Conservation (phyloP, 805 yeast genomes). For the Candida tallmaniae region DNA sequence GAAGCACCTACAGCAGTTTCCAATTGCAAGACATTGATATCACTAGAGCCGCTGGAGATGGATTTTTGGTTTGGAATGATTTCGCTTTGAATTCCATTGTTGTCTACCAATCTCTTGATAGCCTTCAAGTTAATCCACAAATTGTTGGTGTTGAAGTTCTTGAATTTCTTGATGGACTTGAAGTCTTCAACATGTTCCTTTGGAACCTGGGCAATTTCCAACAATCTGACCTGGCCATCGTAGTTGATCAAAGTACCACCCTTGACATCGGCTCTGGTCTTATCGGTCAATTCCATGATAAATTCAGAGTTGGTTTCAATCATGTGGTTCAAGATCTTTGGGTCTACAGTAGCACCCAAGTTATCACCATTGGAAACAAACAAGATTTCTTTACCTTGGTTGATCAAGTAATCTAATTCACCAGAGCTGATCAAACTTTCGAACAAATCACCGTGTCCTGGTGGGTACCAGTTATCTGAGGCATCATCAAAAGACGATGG, state of each 20-base stretch:
- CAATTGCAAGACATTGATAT: conserved; percentile 83
- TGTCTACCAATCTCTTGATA: conserved; percentile 84
- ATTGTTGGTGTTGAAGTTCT: conserved; percentile 96
- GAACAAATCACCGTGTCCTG: conserved; percentile 99
- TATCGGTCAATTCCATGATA: conserved; percentile 97
- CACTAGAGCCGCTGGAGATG: conserved; percentile 70
- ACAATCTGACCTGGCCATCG: conserved; percentile 88
- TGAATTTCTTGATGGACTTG: conserved; percentile 95
- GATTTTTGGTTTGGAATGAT: conserved; percentile 94
- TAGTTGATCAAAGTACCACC: conserved; percentile 98
- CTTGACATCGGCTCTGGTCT: conserved; percentile 98
- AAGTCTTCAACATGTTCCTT: conserved; percentile 97
- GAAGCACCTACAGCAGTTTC: conserved; percentile 99
- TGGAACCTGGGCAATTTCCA: conserved; percentile 98
- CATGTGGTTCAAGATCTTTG: conserved; percentile 88
- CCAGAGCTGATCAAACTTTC: conserved; percentile 88
- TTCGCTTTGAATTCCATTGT: conserved; percentile 78
- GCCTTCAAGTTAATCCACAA: conserved; percentile 96
- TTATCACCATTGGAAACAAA: conserved; percentile 98
- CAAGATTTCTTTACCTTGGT: conserved; percentile 89
- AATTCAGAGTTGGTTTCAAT: conserved; percentile 87
- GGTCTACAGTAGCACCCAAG: conserved; percentile 96
- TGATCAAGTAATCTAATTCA: conserved; percentile 81
- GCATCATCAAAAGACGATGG: conserved; percentile 72
- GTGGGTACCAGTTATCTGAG: conserved; percentile 94